Percentiles rank a stretch among this genome's conserved stretches.
phyloP scores from a whole-genome alignment of 768 basidiomycete genomes.

The Piloderma croceum region DNA sequence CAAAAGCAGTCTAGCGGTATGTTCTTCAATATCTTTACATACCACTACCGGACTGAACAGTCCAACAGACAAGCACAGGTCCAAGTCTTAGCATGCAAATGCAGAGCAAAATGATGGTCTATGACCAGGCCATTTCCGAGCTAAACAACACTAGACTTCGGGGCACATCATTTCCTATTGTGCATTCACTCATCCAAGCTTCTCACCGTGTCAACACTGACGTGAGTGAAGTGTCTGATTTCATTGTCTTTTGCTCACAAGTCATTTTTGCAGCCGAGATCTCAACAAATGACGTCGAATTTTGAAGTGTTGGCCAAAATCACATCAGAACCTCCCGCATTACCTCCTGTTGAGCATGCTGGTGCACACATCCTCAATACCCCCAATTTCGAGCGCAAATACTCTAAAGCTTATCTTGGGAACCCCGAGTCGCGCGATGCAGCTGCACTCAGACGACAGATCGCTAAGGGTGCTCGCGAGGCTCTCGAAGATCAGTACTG shows the following conservation, averaged over 20 bases:
- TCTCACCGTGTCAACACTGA: conserved; percentile 54
- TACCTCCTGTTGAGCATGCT: conserved; percentile 74
- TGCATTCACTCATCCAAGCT: conserved; percentile 67
- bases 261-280: conserved; percentile 33
- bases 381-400: conserved; percentile 75
- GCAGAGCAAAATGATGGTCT: conserved; percentile 95
- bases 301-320: conserved; percentile 75
- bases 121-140: conserved; percentile 75
- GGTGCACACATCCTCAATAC: conserved; percentile 80
- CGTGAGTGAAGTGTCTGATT: conserved; percentile 33
- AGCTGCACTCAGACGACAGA: conserved; percentile 57
- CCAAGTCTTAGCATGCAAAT: conserved; percentile 67
- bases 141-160: conserved; percentile 71
- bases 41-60: conserved; percentile 4
- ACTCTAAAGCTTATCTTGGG: conserved; percentile 68
- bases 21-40: conserved; percentile 16
- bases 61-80: conserved; percentile 34
- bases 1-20: conserved; percentile 49
- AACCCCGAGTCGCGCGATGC: conserved; percentile 64
- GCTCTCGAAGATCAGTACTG: conserved; percentile 89
- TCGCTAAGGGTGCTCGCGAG: conserved; percentile 70
- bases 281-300: conserved; percentile 59
- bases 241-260: conserved; percentile 4
- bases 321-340: conserved; percentile 65
- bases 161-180: conserved; percentile 68